Conservation (phyloP, 2,329 filamentous ascomycete species). For the Periconia sp. region DNA sequence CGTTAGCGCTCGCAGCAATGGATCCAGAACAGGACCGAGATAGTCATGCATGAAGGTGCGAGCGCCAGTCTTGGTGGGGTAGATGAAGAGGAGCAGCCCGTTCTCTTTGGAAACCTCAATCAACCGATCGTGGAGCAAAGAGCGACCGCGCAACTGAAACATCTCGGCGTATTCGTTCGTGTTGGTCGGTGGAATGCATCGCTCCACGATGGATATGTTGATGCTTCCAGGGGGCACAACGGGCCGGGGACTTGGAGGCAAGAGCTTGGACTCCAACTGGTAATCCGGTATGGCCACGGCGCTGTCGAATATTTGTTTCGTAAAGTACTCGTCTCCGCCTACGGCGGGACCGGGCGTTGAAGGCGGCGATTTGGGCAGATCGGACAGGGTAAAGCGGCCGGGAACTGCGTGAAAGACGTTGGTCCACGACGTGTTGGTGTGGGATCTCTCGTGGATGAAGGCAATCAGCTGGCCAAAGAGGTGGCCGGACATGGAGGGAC, state of each 20-base stretch:
- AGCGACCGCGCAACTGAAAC: conserved; percentile 56
- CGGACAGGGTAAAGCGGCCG: conserved; percentile 62
- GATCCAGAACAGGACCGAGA: conserved; percentile 63
- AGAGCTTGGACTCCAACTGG: conserved; percentile 54
- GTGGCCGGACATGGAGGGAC: conserved; percentile 52
- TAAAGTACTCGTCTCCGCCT: conserved; percentile 63
- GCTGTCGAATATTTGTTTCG: conserved; percentile 62
- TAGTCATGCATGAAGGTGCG: conserved; percentile 62
- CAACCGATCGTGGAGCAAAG: conserved; percentile 62
- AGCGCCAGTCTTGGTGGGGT: conserved; percentile 61
- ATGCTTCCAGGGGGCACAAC: conserved; percentile 63
- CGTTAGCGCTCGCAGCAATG: conserved; percentile 60
- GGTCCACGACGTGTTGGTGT: conserved; percentile 60
- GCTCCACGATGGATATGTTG: conserved; percentile 63
- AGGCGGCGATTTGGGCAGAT: conserved; percentile 65
- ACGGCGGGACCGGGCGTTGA: conserved; percentile 57
- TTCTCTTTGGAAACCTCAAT: conserved; percentile 59
- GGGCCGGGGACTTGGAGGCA: conserved; percentile 56
- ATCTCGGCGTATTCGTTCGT: conserved; percentile 61
- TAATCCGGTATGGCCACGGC: conserved; percentile 62
- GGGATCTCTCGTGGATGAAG: conserved; percentile 56
- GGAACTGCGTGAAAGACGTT: conserved; percentile 66
- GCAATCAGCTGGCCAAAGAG: conserved; percentile 59
- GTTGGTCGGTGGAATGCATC: conserved; percentile 66
- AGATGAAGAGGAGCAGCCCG: conserved; percentile 63